Percentiles rank a stretch among this genome's conserved stretches.
These are phyloP conservation scores for Fragilariopsis cylindrus DNA, from an alignment of 108 stramenopile species.

Conservation along the genomic window DNA sequence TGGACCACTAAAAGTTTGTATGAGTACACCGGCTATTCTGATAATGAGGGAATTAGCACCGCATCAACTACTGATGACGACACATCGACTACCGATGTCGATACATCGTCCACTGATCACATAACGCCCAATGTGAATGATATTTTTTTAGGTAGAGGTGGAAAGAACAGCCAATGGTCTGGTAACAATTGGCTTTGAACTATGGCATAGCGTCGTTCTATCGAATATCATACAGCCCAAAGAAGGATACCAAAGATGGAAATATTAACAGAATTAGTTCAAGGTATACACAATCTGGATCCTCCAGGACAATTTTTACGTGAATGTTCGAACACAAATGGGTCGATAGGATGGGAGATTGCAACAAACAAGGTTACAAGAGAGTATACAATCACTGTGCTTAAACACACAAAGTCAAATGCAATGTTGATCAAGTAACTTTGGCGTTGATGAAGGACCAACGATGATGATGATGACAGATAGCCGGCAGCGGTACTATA, in stretches of 20 bases:
- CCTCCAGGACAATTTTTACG: conserved; percentile 58
- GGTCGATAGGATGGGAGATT: conserved; percentile 48
- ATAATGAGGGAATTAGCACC: no score
- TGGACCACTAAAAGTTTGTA: no score
- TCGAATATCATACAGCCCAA: conserved; percentile 38
- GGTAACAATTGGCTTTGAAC: conserved; percentile 69
- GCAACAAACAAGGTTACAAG: conserved; percentile 63
- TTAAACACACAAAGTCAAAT: conserved; percentile 60
- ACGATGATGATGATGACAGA: no score
- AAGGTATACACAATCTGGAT: conserved; percentile 40
- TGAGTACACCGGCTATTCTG: no score
- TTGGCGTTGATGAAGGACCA: no score
- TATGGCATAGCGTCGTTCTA: conserved; percentile 39
- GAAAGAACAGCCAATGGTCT: conserved; percentile 67
- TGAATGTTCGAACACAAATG: conserved; percentile 37
- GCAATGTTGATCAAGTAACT: no score
- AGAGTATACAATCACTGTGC: conserved; percentile 74
- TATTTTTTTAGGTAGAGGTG: conserved; percentile 61
- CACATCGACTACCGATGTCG: no score
- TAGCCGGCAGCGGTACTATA: no score
- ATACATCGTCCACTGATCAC: no score
- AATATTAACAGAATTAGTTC: conserved; percentile 50
- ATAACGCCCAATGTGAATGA: conserved; percentile 48
- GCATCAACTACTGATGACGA: no score
- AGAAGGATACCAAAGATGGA: conserved; percentile 58